These are phyloP conservation scores for Cercospora berteroae DNA, from an alignment of 2,329 filamentous ascomycete genomes.

Conservation along the genomic window DNA sequence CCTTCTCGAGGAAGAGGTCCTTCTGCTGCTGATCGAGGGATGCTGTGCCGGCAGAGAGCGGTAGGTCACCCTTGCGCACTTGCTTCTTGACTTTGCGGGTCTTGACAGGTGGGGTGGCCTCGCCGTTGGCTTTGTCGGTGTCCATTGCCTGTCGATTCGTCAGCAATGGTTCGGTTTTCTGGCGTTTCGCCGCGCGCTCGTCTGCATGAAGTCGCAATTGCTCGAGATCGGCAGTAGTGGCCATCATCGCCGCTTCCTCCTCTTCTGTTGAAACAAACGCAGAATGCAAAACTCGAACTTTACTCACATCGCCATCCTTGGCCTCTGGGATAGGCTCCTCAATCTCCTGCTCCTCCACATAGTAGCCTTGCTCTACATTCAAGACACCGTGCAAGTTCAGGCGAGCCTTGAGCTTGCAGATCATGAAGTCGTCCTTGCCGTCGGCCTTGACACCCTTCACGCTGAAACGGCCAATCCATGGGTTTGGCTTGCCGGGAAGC, in stretches of 20 bases:
- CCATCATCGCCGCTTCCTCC: conserved; percentile 20
- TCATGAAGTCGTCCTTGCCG: conserved; percentile 96
- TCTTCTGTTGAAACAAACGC: conserved; percentile 28
- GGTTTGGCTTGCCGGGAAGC: conserved; percentile 84
- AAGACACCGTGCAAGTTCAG: conserved; percentile 95
- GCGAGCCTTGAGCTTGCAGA: conserved; percentile 98
- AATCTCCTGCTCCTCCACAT: conserved; percentile 94
- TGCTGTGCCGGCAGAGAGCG: conserved; percentile 77
- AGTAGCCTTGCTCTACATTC: conserved; percentile 96
- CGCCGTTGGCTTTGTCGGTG: conserved; percentile 65
- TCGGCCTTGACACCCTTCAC: conserved; percentile 97
- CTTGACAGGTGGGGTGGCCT: conserved; percentile 55
- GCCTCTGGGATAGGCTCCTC: conserved; percentile 86
- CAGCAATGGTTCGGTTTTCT: conserved; percentile 33
- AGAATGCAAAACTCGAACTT: conserved; percentile 21
- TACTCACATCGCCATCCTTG: conserved; percentile 71
- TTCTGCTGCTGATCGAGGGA: conserved; percentile 70
- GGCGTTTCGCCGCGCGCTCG: conserved; percentile 29
- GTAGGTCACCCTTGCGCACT: conserved; percentile 92
- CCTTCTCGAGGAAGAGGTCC: conserved; percentile 71
- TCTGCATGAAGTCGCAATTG: conserved; percentile 19
- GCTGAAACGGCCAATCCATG: conserved; percentile 96
- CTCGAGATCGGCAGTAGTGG: conserved; percentile 15
- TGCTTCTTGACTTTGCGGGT: conserved; percentile 99
- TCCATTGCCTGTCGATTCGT: conserved; percentile 70